Evolutionary conservation across 331 rosid genomes (phyloP).

Genomic region (Acacia pycnantha): DNA sequence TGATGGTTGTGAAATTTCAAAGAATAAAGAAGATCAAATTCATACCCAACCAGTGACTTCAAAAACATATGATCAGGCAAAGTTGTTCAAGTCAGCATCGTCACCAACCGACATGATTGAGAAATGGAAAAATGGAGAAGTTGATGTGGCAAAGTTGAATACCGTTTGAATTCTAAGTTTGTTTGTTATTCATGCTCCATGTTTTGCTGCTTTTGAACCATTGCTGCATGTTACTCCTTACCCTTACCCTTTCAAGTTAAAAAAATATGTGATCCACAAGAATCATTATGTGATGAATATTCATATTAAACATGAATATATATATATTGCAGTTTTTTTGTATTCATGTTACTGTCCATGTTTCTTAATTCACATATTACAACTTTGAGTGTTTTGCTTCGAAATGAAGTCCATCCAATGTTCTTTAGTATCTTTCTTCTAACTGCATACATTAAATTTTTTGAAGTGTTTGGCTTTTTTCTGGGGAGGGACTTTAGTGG

Average conservation of each 20-base stretch:
- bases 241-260: neutral
- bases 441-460: neutral
- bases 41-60: constrained; percentile 30
- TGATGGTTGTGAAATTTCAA: neutral
- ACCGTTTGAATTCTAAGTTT: constrained; percentile 29
- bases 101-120: constrained; percentile 58
- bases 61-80: constrained; percentile 40
- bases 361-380: neutral
- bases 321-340: neutral
- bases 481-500: neutral
- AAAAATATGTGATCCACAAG: neutral
- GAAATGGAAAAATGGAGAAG: constrained; percentile 40
- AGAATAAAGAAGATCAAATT: constrained; percentile 14
- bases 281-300: neutral
- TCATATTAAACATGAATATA: neutral
- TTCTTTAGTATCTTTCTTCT: neutral
- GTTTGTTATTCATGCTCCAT: neutral
- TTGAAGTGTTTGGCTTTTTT: neutral
- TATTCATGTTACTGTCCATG: neutral
- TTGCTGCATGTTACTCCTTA: neutral
- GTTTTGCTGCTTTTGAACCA: neutral
- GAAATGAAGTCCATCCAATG: neutral
- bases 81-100: constrained; percentile 34
- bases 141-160: neutral
- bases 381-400: neutral